Conservation (phyloP, 2,329 filamentous ascomycete genomes). For the Xylariaceae sp. region DNA sequence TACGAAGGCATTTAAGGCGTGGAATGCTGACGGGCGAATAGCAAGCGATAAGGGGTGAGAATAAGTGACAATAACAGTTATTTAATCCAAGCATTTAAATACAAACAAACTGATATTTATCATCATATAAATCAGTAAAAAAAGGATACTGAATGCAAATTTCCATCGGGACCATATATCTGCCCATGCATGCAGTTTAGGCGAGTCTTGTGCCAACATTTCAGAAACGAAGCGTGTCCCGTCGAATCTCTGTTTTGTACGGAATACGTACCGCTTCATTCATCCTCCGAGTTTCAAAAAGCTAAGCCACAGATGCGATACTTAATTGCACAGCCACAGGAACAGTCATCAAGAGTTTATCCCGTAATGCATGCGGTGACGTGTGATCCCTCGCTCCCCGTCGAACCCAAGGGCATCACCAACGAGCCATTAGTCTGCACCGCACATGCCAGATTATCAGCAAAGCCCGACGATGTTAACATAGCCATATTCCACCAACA, state of each 20-base stretch:
- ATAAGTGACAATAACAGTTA: neutral
- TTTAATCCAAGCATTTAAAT: too few species aligned
- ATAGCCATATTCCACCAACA: constrained; percentile 21
- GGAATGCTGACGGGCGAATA: constrained; percentile 14
- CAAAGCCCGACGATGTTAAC: constrained; percentile 2
- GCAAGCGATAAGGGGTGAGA: neutral
- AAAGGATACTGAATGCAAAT: too few species aligned
- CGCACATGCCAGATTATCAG: neutral
- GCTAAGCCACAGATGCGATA: neutral
- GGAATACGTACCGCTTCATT: too few species aligned
- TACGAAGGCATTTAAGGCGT: constrained; percentile 25
- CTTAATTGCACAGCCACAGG: constrained; percentile 7
- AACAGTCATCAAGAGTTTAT: neutral
- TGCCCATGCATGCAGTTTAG: too few species aligned
- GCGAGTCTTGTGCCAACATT: too few species aligned
- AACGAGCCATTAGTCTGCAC: neutral
- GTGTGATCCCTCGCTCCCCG: constrained; percentile 11
- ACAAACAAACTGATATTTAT: too few species aligned
- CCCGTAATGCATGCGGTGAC: constrained; percentile 21
- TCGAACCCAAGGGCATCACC: neutral
- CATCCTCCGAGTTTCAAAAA: neutral
- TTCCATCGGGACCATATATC: too few species aligned
- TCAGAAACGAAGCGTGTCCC: too few species aligned
- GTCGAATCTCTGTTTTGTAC: too few species aligned
- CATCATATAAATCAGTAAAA: too few species aligned